Conservation (phyloP, 495 filamentous ascomycete genomes). For the Penicillium desertorum region DNA sequence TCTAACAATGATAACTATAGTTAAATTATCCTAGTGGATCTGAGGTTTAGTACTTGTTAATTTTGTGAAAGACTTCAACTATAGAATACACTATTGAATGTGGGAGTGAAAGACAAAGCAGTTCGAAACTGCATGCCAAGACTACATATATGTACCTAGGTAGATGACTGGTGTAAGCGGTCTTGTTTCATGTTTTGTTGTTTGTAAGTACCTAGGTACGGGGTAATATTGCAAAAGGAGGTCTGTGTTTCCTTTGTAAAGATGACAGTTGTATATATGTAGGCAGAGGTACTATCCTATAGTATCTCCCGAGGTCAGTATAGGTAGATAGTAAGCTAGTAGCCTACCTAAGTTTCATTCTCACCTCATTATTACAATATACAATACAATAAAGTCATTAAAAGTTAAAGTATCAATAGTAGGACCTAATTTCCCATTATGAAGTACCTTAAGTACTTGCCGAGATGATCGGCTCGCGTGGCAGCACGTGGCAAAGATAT, state of each 20-base stretch:
- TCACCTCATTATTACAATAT: background rate
- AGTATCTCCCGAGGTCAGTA: background rate
- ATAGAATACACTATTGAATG: background rate
- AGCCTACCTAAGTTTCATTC: background rate
- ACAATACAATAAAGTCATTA: background rate
- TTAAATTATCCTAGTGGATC: background rate
- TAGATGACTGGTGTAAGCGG: background rate
- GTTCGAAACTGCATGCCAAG: background rate
- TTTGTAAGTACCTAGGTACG: too few relatives aligned
- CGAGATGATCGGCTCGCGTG: conserved; percentile 8
- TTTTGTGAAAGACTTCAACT: background rate
- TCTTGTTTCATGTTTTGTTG: background rate
- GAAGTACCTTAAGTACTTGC: background rate
- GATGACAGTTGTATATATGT: background rate
- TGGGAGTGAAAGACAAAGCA: background rate
- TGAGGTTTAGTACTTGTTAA: background rate
- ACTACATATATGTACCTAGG: too few relatives aligned
- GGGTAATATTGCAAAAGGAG: too few relatives aligned
- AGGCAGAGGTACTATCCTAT: background rate
- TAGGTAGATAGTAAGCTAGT: background rate
- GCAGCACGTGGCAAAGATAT: conserved; percentile 9
- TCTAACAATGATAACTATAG: background rate
- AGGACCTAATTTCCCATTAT: background rate
- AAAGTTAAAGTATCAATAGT: background rate
- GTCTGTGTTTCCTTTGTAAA: background rate